phyloP scores from a whole-genome alignment of 2,329 filamentous ascomycete species.

The Aureobasidium sp. region DNA sequence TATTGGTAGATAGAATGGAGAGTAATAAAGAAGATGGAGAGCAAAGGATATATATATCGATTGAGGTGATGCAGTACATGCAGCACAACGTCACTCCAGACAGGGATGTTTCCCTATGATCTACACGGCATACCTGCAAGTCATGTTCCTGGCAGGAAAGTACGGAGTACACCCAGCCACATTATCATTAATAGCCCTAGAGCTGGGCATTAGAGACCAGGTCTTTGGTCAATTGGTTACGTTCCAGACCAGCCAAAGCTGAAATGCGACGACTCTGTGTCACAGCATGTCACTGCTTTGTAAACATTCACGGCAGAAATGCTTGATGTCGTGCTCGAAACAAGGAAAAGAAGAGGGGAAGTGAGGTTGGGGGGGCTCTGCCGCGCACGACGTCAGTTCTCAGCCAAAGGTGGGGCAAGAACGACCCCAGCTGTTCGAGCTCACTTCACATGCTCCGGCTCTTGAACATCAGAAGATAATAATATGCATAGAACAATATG shows the following conservation, averaged over 20 bases:
- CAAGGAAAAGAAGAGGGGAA: background rate
- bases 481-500: background rate
- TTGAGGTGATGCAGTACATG: too few species aligned
- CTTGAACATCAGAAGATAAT: background rate
- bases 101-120: background rate
- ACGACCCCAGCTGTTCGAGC: too few species aligned
- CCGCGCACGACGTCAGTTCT: background rate
- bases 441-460: too few species aligned
- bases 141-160: background rate
- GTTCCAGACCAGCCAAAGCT: background rate
- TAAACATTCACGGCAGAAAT: background rate
- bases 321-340: background rate
- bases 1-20: too few species aligned
- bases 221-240: background rate
- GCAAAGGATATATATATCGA: too few species aligned
- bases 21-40: too few species aligned
- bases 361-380: too few species aligned
- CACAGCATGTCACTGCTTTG: background rate
- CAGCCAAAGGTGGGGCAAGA: background rate
- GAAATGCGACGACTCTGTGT: background rate
- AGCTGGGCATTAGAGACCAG: background rate
- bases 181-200: background rate
- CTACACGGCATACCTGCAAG: background rate
- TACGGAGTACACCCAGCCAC: background rate
- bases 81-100: background rate